These are phyloP conservation scores for Aspergillus tubingensis DNA, from an alignment of 2,329 filamentous ascomycete genomes.

Conservation along the genomic window DNA sequence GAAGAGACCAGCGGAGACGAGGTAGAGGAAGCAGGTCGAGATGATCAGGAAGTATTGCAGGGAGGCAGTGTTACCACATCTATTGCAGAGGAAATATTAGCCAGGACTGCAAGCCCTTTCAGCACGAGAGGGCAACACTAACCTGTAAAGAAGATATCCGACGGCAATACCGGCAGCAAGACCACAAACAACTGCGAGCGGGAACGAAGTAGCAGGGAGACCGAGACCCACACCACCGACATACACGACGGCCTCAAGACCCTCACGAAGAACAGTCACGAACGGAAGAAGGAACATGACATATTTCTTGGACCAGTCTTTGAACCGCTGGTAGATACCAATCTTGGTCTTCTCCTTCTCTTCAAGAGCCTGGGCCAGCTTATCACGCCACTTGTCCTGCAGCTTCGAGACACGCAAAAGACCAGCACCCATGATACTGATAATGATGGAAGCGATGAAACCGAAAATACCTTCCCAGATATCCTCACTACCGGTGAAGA, in stretches of 20 bases:
- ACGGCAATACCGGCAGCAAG: slow-evolving; percentile 65
- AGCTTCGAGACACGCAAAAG: slow-evolving; percentile 80
- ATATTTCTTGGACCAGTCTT: slow-evolving; percentile 72
- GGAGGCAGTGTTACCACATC: slow-evolving; percentile 64
- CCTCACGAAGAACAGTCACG: slow-evolving; percentile 57
- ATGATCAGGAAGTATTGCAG: slow-evolving; percentile 77
- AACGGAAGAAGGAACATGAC: slow-evolving; percentile 85
- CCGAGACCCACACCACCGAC: slow-evolving; percentile 35
- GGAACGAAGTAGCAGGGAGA: slow-evolving; percentile 56
- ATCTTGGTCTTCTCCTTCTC: slow-evolving; percentile 44
- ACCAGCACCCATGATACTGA: slow-evolving; percentile 77
- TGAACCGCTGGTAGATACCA: slow-evolving; percentile 51
- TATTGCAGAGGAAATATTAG: slow-evolving; percentile 8
- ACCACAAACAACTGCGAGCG: slow-evolving; percentile 71
- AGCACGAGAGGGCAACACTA: slow-evolving; percentile 35
- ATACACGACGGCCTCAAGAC: slow-evolving; percentile 22
- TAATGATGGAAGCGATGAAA: slow-evolving; percentile 74
- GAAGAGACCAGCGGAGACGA: slow-evolving; percentile 80
- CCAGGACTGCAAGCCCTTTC: rapidly evolving
- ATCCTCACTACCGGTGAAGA: slow-evolving; percentile 69
- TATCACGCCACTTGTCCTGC: slow-evolving; percentile 83
- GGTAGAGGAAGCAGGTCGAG: slow-evolving; percentile 80
- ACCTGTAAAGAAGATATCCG: slow-evolving; percentile 78
- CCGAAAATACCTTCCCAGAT: slow-evolving; percentile 81
- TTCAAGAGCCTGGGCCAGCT: slow-evolving; percentile 71